Evolutionary conservation across 2,329 filamentous ascomycete species (phyloP), one percentile per base, ranked within the genome.

Genomic region (Diaporthe eres): DNA sequence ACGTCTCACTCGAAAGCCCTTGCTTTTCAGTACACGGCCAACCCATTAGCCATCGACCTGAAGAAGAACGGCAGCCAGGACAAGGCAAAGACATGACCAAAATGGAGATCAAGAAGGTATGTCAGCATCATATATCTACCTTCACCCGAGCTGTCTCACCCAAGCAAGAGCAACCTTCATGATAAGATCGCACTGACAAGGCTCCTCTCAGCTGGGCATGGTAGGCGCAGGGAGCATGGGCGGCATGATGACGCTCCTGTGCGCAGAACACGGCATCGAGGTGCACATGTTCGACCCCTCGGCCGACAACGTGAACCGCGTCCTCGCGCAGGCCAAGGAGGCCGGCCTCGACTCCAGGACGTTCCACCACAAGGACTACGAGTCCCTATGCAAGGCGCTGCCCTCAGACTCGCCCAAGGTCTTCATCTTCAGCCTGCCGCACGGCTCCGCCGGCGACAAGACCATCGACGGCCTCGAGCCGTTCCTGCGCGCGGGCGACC

Each of bases 151-250:
- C 37, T 15, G 37, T 13, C 3, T 34, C 13, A 34, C 22, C 28
- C 17, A n/a, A 15, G 7, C 8, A 34, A 13, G 28, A 17, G 7
- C 3, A 22, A 37, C 0, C 10, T 58, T 10, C 1, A 3, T 25
- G 5, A 12, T n/a, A 39, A 37, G 19, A 3, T 4, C 9, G 1
- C 3, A 22, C 49, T 74, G 3, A 53, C 42, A 34, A 39, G 19
- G 19, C 34, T 1, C 8, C 4, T 47, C 53, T 7, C 28, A 89
- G 86, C 82, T 92, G 76, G 89, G 88, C 70, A 89, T 91, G 84
- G 87, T 91, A 53, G 90, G 89, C 31, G 89, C 87, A 25, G 90
- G 90, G 6, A 88, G 86, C 78, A 92, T 92, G 89, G 91, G 90
- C n/a, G 87, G 87, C 5, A 89, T 87, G 75, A 89, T 92, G 86